Percentiles rank a stretch among this genome's conserved stretches.
Evolutionary conservation across 768 basidiomycete genomes (phyloP).

Genomic region (Hydnomerulius pinastri): DNA sequence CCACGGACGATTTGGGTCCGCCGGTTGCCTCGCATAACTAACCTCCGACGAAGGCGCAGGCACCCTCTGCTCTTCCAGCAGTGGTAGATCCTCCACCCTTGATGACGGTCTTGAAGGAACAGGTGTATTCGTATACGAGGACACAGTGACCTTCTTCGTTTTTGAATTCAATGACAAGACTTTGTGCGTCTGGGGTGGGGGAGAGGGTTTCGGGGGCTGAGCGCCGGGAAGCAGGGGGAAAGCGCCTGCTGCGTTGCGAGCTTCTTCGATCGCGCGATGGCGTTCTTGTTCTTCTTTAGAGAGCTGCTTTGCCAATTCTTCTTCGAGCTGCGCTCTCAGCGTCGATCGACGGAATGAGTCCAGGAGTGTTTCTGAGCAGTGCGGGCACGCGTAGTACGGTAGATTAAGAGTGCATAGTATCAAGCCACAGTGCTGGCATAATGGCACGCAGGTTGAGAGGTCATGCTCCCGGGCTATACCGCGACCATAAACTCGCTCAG

Average conservation of each 20-base stretch:
- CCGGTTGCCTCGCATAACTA: constrained; percentile 31
- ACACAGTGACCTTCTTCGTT: constrained; percentile 52
- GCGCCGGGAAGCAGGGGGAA: constrained; percentile 53
- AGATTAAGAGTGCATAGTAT: constrained; percentile 61
- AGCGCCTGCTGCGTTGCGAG: constrained; percentile 53
- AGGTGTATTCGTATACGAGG: constrained; percentile 47
- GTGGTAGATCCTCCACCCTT: constrained; percentile 33
- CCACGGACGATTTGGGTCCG: constrained; percentile 43
- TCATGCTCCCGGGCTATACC: constrained; percentile 53
- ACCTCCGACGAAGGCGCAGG: constrained; percentile 41
- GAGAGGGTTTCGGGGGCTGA: constrained; percentile 17
- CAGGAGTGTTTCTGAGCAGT: constrained; percentile 47
- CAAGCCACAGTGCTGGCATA: constrained; percentile 61
- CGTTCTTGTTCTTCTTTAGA: constrained; percentile 51
- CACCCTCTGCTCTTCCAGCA: constrained; percentile 41
- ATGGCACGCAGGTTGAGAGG: constrained; percentile 56
- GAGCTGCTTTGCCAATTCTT: constrained; percentile 44
- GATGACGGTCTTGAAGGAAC: constrained; percentile 36
- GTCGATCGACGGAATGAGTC: constrained; percentile 30
- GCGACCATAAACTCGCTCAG: no score
- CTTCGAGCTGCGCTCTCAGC: constrained; percentile 46
- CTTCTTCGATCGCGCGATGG: constrained; percentile 48
- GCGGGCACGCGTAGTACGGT: constrained; percentile 57
- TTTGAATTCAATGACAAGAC: constrained; percentile 59
- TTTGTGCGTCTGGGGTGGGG: constrained; percentile 48